Percentiles rank a stretch among this genome's conserved stretches.
Evolutionary conservation across 192 early-diverging fungal genomes (phyloP).

Genomic region (Coemansia sp.): DNA sequence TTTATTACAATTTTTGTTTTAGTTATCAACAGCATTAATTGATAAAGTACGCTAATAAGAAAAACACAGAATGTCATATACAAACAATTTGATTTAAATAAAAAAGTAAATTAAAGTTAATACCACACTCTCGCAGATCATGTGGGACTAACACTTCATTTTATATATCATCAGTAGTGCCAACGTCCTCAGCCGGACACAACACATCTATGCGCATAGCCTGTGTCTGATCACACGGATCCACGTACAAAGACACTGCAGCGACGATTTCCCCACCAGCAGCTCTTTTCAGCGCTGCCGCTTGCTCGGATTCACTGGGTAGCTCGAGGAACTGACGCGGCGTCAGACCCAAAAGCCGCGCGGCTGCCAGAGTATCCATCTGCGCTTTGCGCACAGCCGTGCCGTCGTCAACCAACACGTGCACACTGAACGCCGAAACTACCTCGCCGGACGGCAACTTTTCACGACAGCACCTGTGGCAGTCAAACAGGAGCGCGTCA

Average conservation of each 20-base stretch:
- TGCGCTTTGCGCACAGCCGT: conserved; percentile 10
- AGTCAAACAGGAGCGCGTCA: conserved; percentile 27
- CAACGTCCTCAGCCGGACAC: conserved; percentile 20
- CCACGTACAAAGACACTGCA: conserved; percentile 14
- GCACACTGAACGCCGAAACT: conserved; percentile 20
- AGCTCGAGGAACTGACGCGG: conserved; percentile 35
- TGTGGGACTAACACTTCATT: neutral
- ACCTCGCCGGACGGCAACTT: conserved; percentile 9
- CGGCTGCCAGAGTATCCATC: conserved; percentile 12
- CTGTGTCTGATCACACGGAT: neutral
- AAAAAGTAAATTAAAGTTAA: too few relatives aligned
- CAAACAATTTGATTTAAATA: neutral
- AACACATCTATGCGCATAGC: conserved; percentile 32
- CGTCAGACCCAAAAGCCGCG: conserved; percentile 17
- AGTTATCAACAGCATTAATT: too few relatives aligned
- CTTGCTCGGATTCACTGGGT: conserved; percentile 20
- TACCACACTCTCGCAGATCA: too few relatives aligned
- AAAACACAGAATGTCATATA: too few relatives aligned
- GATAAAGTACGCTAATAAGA: too few relatives aligned
- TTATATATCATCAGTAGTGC: neutral
- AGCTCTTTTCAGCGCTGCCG: conserved; percentile 10
- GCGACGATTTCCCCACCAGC: conserved; percentile 29
- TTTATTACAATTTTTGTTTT: neutral
- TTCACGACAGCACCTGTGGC: conserved; percentile 13
- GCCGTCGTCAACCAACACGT: conserved; percentile 26